A percentile compares a stretch with the other conserved stretches of the same genome.
Conservation (phyloP, 495 filamentous ascomycete species). For the Terfezia claveryi region DNA sequence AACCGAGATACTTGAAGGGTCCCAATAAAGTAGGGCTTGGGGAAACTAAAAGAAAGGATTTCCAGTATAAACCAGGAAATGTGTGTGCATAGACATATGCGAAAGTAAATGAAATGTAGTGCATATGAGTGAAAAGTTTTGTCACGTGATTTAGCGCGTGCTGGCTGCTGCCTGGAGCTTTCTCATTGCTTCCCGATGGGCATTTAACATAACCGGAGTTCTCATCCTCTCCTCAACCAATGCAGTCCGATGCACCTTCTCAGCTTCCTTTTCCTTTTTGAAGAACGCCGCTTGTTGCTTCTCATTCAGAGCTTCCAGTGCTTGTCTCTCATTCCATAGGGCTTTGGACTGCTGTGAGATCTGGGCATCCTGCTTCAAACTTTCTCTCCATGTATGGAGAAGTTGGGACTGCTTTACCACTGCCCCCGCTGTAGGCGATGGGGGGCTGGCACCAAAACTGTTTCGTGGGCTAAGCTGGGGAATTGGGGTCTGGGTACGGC, state of each 20-base stretch:
- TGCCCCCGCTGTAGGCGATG: neutral
- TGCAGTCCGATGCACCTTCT: constrained; percentile 14
- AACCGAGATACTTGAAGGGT: too few species aligned
- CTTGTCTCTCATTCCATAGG: constrained; percentile 24
- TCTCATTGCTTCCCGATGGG: constrained; percentile 62
- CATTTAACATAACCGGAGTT: constrained; percentile 47
- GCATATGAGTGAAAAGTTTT: too few species aligned
- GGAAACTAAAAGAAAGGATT: too few species aligned
- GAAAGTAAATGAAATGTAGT: too few species aligned
- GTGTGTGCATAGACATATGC: too few species aligned
- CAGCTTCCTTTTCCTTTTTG: constrained; percentile 26
- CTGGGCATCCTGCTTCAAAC: constrained; percentile 39
- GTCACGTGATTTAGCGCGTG: constrained; percentile 1
- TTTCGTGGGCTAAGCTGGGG: neutral
- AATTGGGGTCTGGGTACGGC: neutral
- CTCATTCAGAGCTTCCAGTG: constrained; percentile 22
- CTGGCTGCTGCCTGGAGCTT: constrained; percentile 59
- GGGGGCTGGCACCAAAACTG: neutral
- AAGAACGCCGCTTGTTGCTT: constrained; percentile 3
- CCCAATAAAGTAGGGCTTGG: too few species aligned
- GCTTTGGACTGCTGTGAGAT: constrained; percentile 21
- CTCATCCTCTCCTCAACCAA: constrained; percentile 43
- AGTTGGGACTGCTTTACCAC: constrained; percentile 15
- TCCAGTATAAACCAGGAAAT: too few species aligned
- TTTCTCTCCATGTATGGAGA: constrained; percentile 57